Percentiles rank a stretch among this genome's conserved stretches.
Evolutionary conservation across 495 filamentous ascomycete species (phyloP).

Genomic region (Neurospora discreta): DNA sequence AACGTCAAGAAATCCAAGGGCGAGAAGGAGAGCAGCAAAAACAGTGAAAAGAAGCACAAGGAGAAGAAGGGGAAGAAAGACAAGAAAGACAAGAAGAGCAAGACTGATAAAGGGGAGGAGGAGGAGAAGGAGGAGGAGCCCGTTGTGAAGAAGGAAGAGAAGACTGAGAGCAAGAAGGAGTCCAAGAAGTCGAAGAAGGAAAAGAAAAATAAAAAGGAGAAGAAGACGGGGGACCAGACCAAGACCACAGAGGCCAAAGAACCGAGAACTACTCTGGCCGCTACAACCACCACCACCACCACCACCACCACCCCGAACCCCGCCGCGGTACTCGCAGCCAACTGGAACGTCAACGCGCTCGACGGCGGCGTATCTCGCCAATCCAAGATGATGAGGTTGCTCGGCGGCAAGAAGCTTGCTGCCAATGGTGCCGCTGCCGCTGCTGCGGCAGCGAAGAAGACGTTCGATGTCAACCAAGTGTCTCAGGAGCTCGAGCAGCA

Average conservation of each 20-base stretch:
- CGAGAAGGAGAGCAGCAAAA: not conserved
- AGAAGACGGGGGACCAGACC: not conserved
- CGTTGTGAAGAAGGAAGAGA: not conserved
- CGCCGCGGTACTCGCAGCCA: slow-evolving; percentile 16
- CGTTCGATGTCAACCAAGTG: slow-evolving; percentile 26
- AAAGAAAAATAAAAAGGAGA: slow-evolving; percentile 7
- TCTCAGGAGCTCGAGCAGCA: slow-evolving; percentile 48
- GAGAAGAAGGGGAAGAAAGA: not conserved
- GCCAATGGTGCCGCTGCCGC: slow-evolving; percentile 1
- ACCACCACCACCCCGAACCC: not conserved
- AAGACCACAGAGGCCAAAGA: no score
- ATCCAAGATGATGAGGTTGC: slow-evolving; percentile 45
- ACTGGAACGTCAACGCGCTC: slow-evolving; percentile 44
- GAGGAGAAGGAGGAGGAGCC: slow-evolving; percentile 2
- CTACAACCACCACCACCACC: no score
- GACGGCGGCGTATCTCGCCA: slow-evolving; percentile 39
- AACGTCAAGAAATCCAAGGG: not conserved
- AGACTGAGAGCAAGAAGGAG: slow-evolving; percentile 1
- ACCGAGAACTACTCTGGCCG: not conserved
- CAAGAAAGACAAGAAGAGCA: slow-evolving; percentile 1
- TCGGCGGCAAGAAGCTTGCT: slow-evolving; percentile 38
- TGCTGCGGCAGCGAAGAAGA: slow-evolving; percentile 9
- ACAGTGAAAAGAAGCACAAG: slow-evolving; percentile 5
- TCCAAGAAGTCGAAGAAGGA: slow-evolving; percentile 4
- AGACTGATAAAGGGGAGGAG: not conserved